A percentile compares a stretch with the other conserved stretches of the same genome.
Conservation (phyloP, 179 eudicot genomes). For the Camellia oleifera region DNA sequence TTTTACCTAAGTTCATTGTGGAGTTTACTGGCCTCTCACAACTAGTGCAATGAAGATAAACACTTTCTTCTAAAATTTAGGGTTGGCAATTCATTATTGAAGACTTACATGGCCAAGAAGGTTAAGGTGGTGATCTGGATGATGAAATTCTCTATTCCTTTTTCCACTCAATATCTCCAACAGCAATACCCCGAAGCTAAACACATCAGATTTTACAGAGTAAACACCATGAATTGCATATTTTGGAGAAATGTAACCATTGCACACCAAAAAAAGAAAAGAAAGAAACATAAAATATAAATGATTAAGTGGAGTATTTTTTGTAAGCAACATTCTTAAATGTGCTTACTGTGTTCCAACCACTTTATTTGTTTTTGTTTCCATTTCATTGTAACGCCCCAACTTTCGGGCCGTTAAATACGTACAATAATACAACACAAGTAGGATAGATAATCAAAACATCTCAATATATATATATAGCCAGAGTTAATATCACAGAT, state of each 20-base stretch:
- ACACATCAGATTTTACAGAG: conserved; percentile 16
- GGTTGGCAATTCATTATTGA: neutral
- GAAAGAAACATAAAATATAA: too few relatives aligned
- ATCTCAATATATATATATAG: too few relatives aligned
- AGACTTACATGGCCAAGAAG: conserved; percentile 16
- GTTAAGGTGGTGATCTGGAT: conserved; percentile 13
- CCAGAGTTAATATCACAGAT: too few relatives aligned
- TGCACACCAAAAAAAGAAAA: neutral
- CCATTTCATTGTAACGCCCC: conserved; percentile 1
- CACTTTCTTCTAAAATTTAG: too few relatives aligned
- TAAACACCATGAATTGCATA: conserved; percentile 14
- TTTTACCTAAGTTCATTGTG: too few relatives aligned
- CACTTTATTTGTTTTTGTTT: conserved; percentile 21
- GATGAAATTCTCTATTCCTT: neutral
- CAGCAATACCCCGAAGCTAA: conserved; percentile 15
- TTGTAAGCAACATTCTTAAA: neutral
- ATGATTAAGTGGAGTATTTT: too few relatives aligned
- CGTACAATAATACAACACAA: too few relatives aligned
- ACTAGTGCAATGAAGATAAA: neutral
- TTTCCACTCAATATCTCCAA: conserved; percentile 6
- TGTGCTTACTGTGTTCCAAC: conserved; percentile 27
- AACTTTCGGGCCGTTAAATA: too few relatives aligned
- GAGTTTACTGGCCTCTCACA: too few relatives aligned
- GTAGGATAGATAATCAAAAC: too few relatives aligned
- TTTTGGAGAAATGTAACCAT: conserved; percentile 20